A percentile compares a stretch with the other conserved stretches of the same genome.
These are phyloP conservation scores for Pseudophaeomoniella oleicola DNA, from an alignment of 2,329 filamentous ascomycete species.

Conservation along the genomic window DNA sequence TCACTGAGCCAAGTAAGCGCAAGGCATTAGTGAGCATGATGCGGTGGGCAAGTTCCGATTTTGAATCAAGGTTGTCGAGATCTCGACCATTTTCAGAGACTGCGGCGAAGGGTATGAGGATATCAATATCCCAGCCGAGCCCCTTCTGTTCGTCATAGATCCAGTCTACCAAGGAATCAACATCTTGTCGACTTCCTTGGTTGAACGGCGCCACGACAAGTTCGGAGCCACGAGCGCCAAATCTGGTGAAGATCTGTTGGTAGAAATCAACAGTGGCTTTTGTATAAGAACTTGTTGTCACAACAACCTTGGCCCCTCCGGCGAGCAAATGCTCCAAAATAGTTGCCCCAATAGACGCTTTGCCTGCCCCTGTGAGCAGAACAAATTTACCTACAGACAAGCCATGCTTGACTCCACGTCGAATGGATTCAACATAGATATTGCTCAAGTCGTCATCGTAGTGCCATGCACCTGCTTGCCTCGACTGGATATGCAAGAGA, in stretches of 20 bases:
- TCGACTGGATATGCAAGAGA: conserved; percentile 1
- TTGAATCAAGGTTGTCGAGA: conserved; percentile 19
- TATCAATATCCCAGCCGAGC: conserved; percentile 22
- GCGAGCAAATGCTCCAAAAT: conserved; percentile 18
- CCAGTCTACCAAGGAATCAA: conserved; percentile 20
- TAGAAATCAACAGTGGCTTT: conserved; percentile 17
- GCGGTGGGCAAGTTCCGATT: conserved; percentile 23
- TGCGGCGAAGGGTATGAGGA: conserved; percentile 28
- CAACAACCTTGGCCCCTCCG: conserved; percentile 23
- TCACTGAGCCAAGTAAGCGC: conserved; percentile 22
- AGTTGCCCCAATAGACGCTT: conserved; percentile 20
- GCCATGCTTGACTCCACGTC: too few relatives aligned
- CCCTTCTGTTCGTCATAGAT: conserved; percentile 20
- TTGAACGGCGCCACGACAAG: conserved; percentile 26
- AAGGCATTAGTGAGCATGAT: conserved; percentile 25
- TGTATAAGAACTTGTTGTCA: conserved; percentile 22
- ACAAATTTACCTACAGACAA: conserved; percentile 15
- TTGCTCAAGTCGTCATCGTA: too few relatives aligned
- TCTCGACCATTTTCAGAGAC: conserved; percentile 21
- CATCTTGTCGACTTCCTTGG: conserved; percentile 24
- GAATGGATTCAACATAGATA: too few relatives aligned
- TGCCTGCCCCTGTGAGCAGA: conserved; percentile 23
- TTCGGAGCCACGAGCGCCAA: conserved; percentile 19
- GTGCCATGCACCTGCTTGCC: conserved; percentile 1
- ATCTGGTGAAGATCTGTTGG: conserved; percentile 18